Evolutionary conservation across 208 protist species (phyloP).

Genomic region (Trypanosoma vivax): DNA sequence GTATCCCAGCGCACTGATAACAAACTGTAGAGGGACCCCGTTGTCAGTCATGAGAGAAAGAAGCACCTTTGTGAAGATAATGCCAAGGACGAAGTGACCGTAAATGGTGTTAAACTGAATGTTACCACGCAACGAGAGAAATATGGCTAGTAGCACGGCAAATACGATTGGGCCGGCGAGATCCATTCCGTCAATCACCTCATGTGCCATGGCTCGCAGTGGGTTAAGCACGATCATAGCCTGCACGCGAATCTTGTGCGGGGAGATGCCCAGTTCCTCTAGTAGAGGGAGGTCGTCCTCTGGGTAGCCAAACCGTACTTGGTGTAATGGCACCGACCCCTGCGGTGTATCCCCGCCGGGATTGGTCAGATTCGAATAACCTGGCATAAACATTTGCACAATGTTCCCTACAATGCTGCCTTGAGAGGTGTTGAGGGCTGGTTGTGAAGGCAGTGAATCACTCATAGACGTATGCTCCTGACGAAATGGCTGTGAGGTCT

Average conservation of each 20-base stretch:
- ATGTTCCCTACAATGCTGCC: too few relatives aligned
- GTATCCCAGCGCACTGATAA: constrained; percentile 76
- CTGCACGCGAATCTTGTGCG: constrained; percentile 45
- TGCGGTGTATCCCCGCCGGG: not conserved
- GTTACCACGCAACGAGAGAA: constrained; percentile 68
- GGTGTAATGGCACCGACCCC: constrained; percentile 34
- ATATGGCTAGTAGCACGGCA: constrained; percentile 51
- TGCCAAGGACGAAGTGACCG: constrained; percentile 60
- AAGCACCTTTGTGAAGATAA: constrained; percentile 61
- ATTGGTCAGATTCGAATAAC: too few relatives aligned
- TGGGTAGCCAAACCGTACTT: constrained; percentile 71
- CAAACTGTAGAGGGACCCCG: constrained; percentile 52
- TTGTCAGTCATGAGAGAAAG: constrained; percentile 64
- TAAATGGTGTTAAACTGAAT: constrained; percentile 85
- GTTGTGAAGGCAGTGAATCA: not conserved
- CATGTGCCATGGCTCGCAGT: constrained; percentile 24
- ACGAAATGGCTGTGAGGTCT: not conserved
- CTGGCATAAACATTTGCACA: too few relatives aligned
- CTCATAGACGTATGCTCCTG: not conserved
- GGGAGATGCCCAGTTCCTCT: constrained; percentile 73
- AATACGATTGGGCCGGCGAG: constrained; percentile 72
- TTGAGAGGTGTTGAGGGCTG: constrained; percentile 4
- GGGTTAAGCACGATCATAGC: constrained; percentile 67
- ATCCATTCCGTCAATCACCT: constrained; percentile 50
- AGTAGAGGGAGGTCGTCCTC: constrained; percentile 78